phyloP scores from a whole-genome alignment of 1,139 yeast genomes.

The Suhomyces chickasaworum region DNA sequence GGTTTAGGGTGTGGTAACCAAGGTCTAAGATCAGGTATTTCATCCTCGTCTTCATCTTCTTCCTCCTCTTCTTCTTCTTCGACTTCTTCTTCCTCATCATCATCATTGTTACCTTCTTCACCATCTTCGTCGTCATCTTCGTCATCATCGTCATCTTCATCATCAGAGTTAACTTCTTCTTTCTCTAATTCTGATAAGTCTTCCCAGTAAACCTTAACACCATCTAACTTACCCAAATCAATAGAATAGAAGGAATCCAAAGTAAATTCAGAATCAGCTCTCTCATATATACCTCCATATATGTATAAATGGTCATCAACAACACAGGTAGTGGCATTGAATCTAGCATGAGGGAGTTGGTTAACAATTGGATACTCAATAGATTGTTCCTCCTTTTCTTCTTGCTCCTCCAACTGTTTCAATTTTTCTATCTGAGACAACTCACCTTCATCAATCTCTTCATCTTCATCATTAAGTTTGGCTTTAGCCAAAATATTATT shows the following conservation, averaged over 20 bases:
- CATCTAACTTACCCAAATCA: slow-evolving; percentile 85
- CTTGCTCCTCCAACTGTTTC: slow-evolving; percentile 38
- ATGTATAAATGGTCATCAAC: slow-evolving; percentile 82
- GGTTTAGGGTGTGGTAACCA: slow-evolving; percentile 98
- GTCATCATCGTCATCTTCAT: slow-evolving; percentile 67
- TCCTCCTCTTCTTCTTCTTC: slow-evolving; percentile 64
- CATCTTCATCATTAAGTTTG: slow-evolving; percentile 63
- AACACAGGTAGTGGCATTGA: slow-evolving; percentile 84
- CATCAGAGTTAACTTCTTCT: slow-evolving; percentile 59
- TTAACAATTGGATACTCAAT: slow-evolving; percentile 58
- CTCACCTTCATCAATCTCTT: slow-evolving; percentile 47
- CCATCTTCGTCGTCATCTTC: slow-evolving; percentile 53
- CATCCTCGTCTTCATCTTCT: slow-evolving; percentile 63
- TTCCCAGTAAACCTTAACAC: slow-evolving; percentile 90
- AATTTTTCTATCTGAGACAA: slow-evolving; percentile 43
- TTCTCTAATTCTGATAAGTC: slow-evolving; percentile 63
- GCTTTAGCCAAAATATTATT: slow-evolving; percentile 73
- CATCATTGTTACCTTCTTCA: slow-evolving; percentile 51
- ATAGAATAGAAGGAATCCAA: slow-evolving; percentile 85
- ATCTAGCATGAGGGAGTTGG: slow-evolving; percentile 83
- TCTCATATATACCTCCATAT: slow-evolving; percentile 91
- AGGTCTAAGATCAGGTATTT: slow-evolving; percentile 87
- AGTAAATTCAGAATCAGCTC: slow-evolving; percentile 80
- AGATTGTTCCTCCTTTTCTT: slow-evolving; percentile 33
- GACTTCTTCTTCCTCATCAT: slow-evolving; percentile 51